phyloP scores from a whole-genome alignment of 1,284 basidiomycete genomes.

The Thelephora terrestris region DNA sequence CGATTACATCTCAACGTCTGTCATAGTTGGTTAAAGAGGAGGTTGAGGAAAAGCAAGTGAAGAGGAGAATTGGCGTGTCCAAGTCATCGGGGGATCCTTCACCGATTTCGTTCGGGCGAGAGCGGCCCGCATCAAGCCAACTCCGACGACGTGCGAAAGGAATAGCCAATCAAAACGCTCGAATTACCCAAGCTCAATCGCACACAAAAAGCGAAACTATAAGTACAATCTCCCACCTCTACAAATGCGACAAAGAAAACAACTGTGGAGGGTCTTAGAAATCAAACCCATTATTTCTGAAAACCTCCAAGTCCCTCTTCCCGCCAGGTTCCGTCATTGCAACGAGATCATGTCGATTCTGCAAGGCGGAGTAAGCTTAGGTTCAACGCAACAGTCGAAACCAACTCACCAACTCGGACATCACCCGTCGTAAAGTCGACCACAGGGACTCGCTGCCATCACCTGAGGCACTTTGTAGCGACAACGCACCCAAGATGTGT shows the following conservation, averaged over 20 bases:
- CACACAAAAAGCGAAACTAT: too few species aligned
- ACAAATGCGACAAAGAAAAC: too few species aligned
- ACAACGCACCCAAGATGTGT: constrained; percentile 90
- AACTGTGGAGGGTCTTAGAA: constrained; percentile 42
- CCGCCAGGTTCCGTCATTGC: constrained; percentile 47
- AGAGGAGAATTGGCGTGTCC: too few species aligned
- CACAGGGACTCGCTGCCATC: constrained; percentile 81
- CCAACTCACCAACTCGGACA: constrained; percentile 61
- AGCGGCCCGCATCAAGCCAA: constrained; percentile 1
- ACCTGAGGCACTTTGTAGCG: constrained; percentile 59
- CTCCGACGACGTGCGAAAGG: too few species aligned
- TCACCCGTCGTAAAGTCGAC: constrained; percentile 83
- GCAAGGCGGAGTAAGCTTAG: constrained; percentile 7
- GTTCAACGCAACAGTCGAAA: not conserved
- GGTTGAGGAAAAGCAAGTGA: not conserved
- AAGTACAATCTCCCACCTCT: too few species aligned
- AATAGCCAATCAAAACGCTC: too few species aligned
- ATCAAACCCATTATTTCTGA: constrained; percentile 77
- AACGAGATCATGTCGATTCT: constrained; percentile 59
- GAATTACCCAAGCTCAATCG: too few species aligned
- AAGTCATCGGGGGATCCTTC: too few species aligned
- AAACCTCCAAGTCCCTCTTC: constrained; percentile 46
- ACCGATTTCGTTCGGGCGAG: constrained; percentile 1
- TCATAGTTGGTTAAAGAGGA: constrained; percentile 6
- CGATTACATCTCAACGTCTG: constrained; percentile 49